Evolutionary conservation across 495 filamentous ascomycete species (phyloP), one percentile per base, ranked within the genome.

Genomic region (Neurospora terricola): DNA sequence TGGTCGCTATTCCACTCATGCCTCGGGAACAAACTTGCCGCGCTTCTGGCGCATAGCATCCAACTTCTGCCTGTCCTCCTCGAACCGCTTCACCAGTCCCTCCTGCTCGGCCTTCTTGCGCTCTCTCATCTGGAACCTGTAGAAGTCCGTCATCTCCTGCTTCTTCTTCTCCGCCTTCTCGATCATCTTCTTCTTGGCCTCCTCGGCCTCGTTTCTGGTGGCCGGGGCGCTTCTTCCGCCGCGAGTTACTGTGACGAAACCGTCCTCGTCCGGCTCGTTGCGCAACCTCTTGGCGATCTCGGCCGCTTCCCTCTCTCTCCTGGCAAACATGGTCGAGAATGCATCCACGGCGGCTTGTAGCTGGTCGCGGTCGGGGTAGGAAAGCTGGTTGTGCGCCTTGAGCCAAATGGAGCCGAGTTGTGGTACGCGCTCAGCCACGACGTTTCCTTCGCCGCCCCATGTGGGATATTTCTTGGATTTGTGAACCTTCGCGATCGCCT

Each of bases 41-140:
- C 84, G 86, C 81, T 85, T 86, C 78, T 85, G 85, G 69, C 82
- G 85, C 88, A 91, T 88, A 38, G 85, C 88, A 72, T 81, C 82
- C 30, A 93, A 84, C 82, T 84, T 89, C 82, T 81, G 75, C 81
- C 84, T 83, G 81, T 92, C 91, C 75, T 89, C 85, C 71, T 92
- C 90, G 78, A 92, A 92, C 72, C 82, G 82, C 79, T 82, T 86
- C 71, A 90, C 78, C 77, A 97, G 81, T 75, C 92, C 88, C 23
- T 86, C 85, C 80, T 93, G 92, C 75, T 89, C 87, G 77, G 89
- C 89, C 87, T 99, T 99, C 84, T 90, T 89, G 84, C 91, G 91
- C 85, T 98, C 94, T 69, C 95, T 83, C 75, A 88, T 86, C 87
- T 99, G 96, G 86, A 98, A 99, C 73, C 94, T 89, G 54, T 99